Conservation (phyloP, 495 filamentous ascomycete genomes). For the Aspergillus kassunensis region DNA sequence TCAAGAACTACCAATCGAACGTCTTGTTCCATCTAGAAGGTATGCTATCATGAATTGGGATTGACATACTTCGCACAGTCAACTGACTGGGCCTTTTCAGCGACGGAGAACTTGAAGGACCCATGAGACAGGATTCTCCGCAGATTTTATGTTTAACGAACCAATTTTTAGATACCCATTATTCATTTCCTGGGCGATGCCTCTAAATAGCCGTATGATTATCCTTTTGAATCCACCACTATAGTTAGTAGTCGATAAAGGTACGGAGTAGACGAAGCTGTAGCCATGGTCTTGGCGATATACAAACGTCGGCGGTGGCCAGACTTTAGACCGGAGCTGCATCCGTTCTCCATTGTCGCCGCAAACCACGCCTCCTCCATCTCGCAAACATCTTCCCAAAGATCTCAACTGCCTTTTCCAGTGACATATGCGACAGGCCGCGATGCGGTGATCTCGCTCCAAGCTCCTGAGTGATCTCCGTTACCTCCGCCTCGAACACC, state of each 20-base stretch:
- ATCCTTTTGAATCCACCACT: no score
- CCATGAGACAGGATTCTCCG: constrained; percentile 40
- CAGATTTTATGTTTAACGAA: background rate
- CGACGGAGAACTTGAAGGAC: constrained; percentile 80
- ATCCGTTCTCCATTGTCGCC: constrained; percentile 1
- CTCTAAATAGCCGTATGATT: no score
- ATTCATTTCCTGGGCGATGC: no score
- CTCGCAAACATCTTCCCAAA: background rate
- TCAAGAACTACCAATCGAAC: constrained; percentile 99
- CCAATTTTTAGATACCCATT: background rate
- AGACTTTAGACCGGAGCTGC: constrained; percentile 14
- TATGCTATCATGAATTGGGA: constrained; percentile 30
- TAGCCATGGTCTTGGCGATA: constrained; percentile 24
- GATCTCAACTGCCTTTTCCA: background rate
- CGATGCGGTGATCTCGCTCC: constrained; percentile 31
- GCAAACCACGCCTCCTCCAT: background rate
- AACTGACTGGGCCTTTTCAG: constrained; percentile 36
- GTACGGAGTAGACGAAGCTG: background rate
- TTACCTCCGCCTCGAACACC: constrained; percentile 22
- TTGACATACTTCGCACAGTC: background rate
- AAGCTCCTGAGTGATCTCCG: constrained; percentile 28
- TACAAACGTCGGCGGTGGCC: constrained; percentile 18
- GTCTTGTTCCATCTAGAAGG: constrained; percentile 97
- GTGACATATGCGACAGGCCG: constrained; percentile 17
- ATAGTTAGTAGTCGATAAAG: background rate